Base-by-base conservation (phyloP, 202 grass and related monocot genomes). In the Carex arenaria region DNA sequence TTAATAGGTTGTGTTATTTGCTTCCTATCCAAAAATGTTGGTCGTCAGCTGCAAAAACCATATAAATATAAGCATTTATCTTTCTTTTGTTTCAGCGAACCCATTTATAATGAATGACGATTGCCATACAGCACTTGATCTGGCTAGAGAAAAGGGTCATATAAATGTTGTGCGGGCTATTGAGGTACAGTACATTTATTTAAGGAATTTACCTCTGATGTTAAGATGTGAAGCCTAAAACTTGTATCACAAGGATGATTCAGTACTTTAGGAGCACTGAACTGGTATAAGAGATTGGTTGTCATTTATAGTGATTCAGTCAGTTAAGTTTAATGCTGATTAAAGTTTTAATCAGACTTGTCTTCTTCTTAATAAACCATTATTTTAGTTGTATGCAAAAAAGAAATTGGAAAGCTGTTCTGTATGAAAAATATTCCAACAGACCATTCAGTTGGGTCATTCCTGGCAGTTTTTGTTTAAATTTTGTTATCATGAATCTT, bases 81-180 rank as follows among this genome's bases (percentile, higher is more conserved):
- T 10, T 31, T 19, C 13, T 81, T 3, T 84, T 70, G 45, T 86
- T 81, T 69, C 89, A 98, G 92, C 90, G 82, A 95, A 93, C 81
- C 95, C 93, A 3, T 98, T 85, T 83, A 89, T 90, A 83, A 81
- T 85, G 68, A 98, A 98, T 64, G 93, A 98, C 76, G 89, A 95
- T 87, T 95, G 93, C 61, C 80, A 92, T 77, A 98, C 89, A 36
- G 89, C 96, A 60, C 96, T 98, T 90, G 96, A 93, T 72, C 36
- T 98, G 88, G 91, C 96, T 78, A 93, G 93, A 88, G 93, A 95
- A 84, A 98, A 92, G 69, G 95, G 92, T 51, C 86, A 98, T 86
- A 52, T 87, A 30, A 95, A 92, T 23, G 91, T 98, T 64, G 89
- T 98, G 45, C 83, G 93, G 5, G 89, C 95, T 62, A 95, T 98